Conservation (phyloP, 441 rosid species). For the Populus trichocarpa region DNA sequence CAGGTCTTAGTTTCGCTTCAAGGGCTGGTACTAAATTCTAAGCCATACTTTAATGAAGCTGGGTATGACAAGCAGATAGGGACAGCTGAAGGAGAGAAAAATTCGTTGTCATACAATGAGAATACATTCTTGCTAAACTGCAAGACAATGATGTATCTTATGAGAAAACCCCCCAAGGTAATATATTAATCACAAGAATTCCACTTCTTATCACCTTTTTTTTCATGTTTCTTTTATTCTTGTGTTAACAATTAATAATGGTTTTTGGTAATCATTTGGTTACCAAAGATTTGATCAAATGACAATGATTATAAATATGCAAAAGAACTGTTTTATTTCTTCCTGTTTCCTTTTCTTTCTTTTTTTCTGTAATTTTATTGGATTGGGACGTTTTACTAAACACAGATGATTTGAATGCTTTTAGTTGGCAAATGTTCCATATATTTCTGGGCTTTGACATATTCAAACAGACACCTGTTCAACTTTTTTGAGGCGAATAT, state of each 20-base stretch:
- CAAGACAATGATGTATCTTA: conserved; percentile 92
- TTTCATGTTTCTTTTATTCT: background rate
- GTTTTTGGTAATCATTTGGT: background rate
- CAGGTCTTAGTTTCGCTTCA: conserved; percentile 98
- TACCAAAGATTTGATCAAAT: background rate
- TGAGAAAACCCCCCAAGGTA: conserved; percentile 93
- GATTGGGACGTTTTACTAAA: background rate
- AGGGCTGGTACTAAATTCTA: conserved; percentile 89
- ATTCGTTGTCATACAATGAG: conserved; percentile 90
- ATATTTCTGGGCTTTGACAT: too few species aligned
- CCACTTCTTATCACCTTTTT: background rate
- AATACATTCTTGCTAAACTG: conserved; percentile 86
- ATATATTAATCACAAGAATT: conserved; percentile 8
- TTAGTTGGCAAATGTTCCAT: too few species aligned
- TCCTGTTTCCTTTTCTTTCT: too few species aligned
- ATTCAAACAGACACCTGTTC: too few species aligned
- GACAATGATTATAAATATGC: background rate
- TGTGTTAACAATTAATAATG: background rate
- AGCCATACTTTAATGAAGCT: conserved; percentile 98
- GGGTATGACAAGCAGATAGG: conserved; percentile 97
- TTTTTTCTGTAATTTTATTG: too few species aligned
- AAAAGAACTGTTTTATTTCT: background rate
- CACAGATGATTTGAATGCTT: background rate
- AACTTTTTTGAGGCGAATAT: too few species aligned
- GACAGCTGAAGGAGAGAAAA: conserved; percentile 97